Base-by-base conservation (phyloP, 768 basidiomycete species). In the Termitomyces sp. region DNA sequence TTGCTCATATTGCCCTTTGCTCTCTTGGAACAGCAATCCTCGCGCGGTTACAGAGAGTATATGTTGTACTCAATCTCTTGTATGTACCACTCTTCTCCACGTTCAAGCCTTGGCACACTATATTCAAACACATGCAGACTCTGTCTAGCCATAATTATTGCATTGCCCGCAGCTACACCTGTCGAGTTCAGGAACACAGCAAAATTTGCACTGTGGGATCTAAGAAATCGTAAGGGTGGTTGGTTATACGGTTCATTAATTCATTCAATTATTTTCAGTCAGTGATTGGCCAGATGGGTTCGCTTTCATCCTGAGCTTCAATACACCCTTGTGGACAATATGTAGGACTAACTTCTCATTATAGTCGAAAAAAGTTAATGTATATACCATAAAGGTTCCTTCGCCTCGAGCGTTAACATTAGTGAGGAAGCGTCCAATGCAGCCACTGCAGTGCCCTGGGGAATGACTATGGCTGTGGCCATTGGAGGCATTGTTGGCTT, bases 401-500 rank as follows among this genome's bases (percentile, higher is more conserved):
- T 78, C 46, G 86, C 88, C 67, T 79, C 81, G 0, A 78, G 76
- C 54, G 82, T 88, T 0, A 86, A 89, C 63, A 87, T 89, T 56
- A 86, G 84, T 55, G 88, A 89, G 63, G 87, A 88, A 67, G 86
- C 86, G 0, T 77, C 81, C 0, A 91, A 91, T 62, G 88, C 89
- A 1, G 79, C 83, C 6, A 77, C 74, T 0, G 87, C 85, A 18
- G 85, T 89, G 4, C 89, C 88, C 2, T 87, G 81, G 81, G 87
- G 85, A 7, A 88, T 90, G 44, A 79, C 81, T 31, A 65, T 70
- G 56, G 81, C 88, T 2, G 81, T 82, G 42, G 78, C 72, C 13
- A 80, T 85, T 48, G 81, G 81, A n/a, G 82, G 83, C 27, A 61
- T 86, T 18, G 74, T 87, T 12, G 87, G 86, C 24, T 83, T 77